Evolutionary conservation across 192 early-diverging fungal genomes (phyloP).

Genomic region (Backusella morwellensis): DNA sequence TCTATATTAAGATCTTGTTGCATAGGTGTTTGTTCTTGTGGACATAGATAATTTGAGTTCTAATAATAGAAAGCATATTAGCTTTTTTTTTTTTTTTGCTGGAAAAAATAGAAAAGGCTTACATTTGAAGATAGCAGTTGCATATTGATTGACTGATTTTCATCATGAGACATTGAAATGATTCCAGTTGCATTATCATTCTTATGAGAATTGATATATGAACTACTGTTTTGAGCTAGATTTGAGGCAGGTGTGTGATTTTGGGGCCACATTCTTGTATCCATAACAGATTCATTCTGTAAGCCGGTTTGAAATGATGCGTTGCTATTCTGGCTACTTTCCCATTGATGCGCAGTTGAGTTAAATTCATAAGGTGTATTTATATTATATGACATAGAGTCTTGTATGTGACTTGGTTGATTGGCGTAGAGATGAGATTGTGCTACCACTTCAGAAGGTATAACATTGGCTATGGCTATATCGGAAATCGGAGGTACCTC

Average conservation of each 20-base stretch:
- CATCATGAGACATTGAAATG: not conserved
- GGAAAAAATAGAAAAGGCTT: not conserved
- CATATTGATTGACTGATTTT: not conserved
- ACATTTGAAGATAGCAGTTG: not conserved
- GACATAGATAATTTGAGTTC: not conserved
- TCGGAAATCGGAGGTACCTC: not conserved
- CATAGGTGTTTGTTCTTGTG: constrained; percentile 1
- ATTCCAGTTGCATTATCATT: not conserved
- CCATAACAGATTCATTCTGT: not conserved
- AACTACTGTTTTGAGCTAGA: not conserved
- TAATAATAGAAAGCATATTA: constrained; percentile 1
- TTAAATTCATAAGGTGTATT: not conserved
- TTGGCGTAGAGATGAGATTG: not conserved
- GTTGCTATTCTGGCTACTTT: not conserved
- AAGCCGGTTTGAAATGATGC: not conserved
- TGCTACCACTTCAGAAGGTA: not conserved
- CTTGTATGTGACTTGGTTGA: not conserved
- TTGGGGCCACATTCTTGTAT: not conserved
- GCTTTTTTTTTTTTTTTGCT: not conserved
- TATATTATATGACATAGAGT: not conserved
- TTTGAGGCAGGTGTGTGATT: not conserved
- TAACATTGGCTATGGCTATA: not conserved
- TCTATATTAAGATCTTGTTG: not conserved
- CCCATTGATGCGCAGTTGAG: constrained; percentile 5
- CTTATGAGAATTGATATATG: not conserved